Evolutionary conservation across 176 grass and related monocot genomes (phyloP), one percentile per base, ranked within the genome.

Genomic region (Oryza australiensis): DNA sequence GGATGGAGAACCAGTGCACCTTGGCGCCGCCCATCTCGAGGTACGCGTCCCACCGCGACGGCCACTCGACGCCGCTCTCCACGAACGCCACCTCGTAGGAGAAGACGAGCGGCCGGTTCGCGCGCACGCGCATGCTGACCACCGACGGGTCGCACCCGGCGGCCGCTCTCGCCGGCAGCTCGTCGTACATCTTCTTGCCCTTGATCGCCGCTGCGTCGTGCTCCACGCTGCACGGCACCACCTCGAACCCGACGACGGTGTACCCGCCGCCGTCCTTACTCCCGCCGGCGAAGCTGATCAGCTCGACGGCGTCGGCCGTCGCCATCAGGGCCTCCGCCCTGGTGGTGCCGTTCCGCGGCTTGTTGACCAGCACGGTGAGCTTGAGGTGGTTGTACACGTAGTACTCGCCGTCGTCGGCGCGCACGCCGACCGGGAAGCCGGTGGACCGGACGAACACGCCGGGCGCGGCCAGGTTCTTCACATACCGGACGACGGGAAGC

Each of bases 1-100:
- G 88, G 73, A 94, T 94, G 20, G 92, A 94, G 71, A 94, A 90
- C 92, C 92, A 94, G 72, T 88, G 92, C 62, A 94, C 92, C 76
- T 83, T 86, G 12, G 85, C 75, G 3, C 92, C 92, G 1, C 87
- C 92, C 92, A 88, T 88, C 49, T 90, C 64, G 5, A 94, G 81
- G 72, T 94, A 94, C 20, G 83, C 76, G 83, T 94, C 86, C 92
- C 92, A 94, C 10, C 92, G 88, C 23, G 92, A 94, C 22, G 88
- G 92, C 92, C 92, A 94, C 76, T 74, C 62, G 41, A 88, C 40
- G 46, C 37, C 9, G 72, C 92, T 88, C 80, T 88, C 83, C 7
- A 81, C 59, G 66, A 94, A 94, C 3, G 66, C 13, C 9, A 91
- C 83, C 64, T 94, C 88, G 63, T 94, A 94, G 12, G 86, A 86